phyloP scores from a whole-genome alignment of 495 filamentous ascomycete genomes.

The Terfezia boudieri region DNA sequence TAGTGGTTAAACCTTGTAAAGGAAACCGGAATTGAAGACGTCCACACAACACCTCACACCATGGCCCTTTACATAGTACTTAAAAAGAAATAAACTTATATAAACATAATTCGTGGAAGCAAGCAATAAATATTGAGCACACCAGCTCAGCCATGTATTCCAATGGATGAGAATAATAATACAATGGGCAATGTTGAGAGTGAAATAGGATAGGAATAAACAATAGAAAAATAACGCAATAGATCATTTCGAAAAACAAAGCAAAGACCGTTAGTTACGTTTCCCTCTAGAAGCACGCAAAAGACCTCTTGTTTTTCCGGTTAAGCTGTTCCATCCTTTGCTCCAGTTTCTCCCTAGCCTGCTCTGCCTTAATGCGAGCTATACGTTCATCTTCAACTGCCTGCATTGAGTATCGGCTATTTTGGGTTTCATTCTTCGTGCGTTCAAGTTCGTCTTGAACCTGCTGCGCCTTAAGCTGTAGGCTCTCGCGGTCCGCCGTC shows the following conservation, averaged over 20 bases:
- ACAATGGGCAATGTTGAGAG: no score
- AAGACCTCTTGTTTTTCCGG: constrained; percentile 82
- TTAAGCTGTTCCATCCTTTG: constrained; percentile 83
- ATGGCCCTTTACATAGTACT: no score
- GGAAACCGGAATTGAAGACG: no score
- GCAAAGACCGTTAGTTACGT: neutral
- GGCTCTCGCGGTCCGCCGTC: constrained; percentile 52
- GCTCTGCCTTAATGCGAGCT: constrained; percentile 68
- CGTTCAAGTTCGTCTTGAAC: constrained; percentile 53
- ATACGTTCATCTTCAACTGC: constrained; percentile 85
- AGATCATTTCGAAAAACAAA: neutral
- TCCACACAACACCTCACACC: no score
- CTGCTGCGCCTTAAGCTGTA: constrained; percentile 58
- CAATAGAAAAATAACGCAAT: no score
- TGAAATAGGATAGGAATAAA: no score
- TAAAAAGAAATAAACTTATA: no score
- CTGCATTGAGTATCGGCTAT: constrained; percentile 63
- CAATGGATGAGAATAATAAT: no score
- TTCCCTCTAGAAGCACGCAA: constrained; percentile 71
- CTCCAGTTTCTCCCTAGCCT: constrained; percentile 67
- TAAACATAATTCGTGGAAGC: no score
- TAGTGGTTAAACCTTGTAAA: no score
- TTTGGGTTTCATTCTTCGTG: constrained; percentile 37
- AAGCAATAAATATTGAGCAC: no score
- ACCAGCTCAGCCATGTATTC: no score